Base-by-base conservation (phyloP, 257 asterid species). In the Solanum clarkiae region DNA sequence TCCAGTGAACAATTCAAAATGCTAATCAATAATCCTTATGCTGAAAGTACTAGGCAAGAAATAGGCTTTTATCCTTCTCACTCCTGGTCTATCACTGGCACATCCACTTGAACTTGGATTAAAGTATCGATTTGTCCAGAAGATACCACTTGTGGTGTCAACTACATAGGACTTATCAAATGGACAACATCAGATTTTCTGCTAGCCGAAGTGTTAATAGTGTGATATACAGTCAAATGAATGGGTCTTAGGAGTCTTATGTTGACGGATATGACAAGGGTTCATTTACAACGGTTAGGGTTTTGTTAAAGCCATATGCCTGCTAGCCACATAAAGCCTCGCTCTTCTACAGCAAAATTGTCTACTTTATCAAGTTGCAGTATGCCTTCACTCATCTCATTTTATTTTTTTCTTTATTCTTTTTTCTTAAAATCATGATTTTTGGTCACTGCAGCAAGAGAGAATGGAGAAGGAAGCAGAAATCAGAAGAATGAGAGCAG, bases 401-500 rank as follows among this genome's bases (percentile, higher is more conserved):
- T 22, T 22, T 42, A 59, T 85, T 29, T 68, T 85, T 29, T 68
- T 86, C 47, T 63, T 80, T 32, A 65, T 65, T 29, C 68, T 18
- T 49, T 20, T 49, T 88, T 68, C 40, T 70, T 54, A 79, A 36
- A 65, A 51, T 49, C 10, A 12, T 3, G 79, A 29, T 32, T 65
- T 36, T 88, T 86, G 49, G 59, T 77, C 8, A 24, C 45, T 87
- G 88, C 92, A 92, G 97, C 88, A 90, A 88, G 97, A 94, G 91
- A 90, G 63, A 85, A 77, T 93, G 97, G 92, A 90, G 86, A 91
- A 88, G 86, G 97, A 94, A 89, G 90, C 89, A 53, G 93, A 93
- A 85, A 91, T 93, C 74, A 89, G 92, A 88, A 91, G 84, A 86
- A 91, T 90, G 90, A 89, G 89, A 85, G 94, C 90, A 81, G 92